Conservation (phyloP, 176 grass and related monocot genomes). For the Urochloa ruziziensis region DNA sequence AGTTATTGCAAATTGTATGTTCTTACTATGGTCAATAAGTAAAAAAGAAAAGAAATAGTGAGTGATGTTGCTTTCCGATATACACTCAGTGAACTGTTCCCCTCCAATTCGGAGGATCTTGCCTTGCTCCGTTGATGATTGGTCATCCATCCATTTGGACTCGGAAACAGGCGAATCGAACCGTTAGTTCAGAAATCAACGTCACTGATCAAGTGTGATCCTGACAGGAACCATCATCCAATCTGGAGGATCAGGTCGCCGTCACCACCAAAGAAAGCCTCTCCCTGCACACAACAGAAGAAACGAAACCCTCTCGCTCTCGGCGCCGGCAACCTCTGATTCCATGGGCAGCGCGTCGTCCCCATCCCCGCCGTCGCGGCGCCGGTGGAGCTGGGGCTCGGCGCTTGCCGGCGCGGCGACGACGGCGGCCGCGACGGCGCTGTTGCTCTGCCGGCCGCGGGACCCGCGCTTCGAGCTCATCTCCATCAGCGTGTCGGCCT, state of each 20-base stretch:
- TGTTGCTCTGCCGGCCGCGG: constrained; percentile 45
- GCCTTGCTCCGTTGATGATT: neutral
- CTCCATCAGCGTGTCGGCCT: constrained; percentile 72
- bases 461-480: constrained; percentile 78
- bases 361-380: neutral
- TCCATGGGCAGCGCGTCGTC: constrained; percentile 25
- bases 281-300: neutral
- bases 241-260: constrained; percentile 1
- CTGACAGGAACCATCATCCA: neutral
- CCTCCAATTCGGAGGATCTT: neutral
- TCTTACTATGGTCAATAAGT: neutral
- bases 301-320: too few species aligned
- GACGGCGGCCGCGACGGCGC: constrained; percentile 34
- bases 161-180: neutral
- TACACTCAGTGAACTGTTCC: neutral
- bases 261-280: neutral
- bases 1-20: neutral
- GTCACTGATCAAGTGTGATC: neutral
- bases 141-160: too few species aligned
- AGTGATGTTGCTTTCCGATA: neutral
- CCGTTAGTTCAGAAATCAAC: neutral
- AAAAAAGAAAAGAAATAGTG: neutral
- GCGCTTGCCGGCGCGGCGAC: constrained; percentile 58
- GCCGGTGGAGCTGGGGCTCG: constrained; percentile 66
- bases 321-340: too few species aligned